phyloP scores from a whole-genome alignment of 768 basidiomycete species.

The Inosperma sp. region DNA sequence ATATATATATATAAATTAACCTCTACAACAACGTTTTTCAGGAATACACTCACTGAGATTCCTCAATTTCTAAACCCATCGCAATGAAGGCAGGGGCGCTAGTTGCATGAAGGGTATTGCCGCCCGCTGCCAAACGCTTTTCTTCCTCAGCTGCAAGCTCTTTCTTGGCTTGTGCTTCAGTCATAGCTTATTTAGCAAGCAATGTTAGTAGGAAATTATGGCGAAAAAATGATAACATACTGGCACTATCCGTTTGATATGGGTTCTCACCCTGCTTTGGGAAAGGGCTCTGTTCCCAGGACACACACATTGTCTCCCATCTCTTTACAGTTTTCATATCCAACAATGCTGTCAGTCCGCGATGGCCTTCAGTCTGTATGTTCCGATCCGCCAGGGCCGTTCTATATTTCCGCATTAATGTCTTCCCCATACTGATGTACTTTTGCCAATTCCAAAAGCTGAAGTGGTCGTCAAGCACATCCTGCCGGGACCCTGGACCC shows the following conservation, averaged over 20 bases:
- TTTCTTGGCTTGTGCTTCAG: slow-evolving; percentile 6
- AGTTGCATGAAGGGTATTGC: neutral
- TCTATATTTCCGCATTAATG: slow-evolving; percentile 5
- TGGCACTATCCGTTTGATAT: neutral
- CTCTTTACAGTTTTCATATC: neutral
- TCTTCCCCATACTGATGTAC: too few species aligned
- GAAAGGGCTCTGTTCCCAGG: slow-evolving; percentile 10
- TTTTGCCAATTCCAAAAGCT: too few species aligned
- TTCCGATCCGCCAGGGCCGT: slow-evolving; percentile 8
- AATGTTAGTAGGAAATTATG: neutral
- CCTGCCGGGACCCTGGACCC: too few species aligned
- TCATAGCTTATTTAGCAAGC: neutral
- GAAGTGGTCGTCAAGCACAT: too few species aligned
- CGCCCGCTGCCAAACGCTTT: neutral
- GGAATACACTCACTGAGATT: too few species aligned
- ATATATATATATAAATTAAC: too few species aligned
- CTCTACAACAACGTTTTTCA: too few species aligned
- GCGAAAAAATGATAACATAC: slow-evolving; percentile 4
- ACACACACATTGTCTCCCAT: slow-evolving; percentile 10
- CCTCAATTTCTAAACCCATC: too few species aligned
- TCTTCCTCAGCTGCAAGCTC: slow-evolving; percentile 10
- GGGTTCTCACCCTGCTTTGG: slow-evolving; percentile 12
- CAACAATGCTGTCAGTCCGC: slow-evolving; percentile 3
- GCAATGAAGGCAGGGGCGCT: slow-evolving; percentile 10
- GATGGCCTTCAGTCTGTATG: too few species aligned